These are phyloP conservation scores for Petunia secreta DNA, from an alignment of 257 asterid species.

Conservation along the genomic window DNA sequence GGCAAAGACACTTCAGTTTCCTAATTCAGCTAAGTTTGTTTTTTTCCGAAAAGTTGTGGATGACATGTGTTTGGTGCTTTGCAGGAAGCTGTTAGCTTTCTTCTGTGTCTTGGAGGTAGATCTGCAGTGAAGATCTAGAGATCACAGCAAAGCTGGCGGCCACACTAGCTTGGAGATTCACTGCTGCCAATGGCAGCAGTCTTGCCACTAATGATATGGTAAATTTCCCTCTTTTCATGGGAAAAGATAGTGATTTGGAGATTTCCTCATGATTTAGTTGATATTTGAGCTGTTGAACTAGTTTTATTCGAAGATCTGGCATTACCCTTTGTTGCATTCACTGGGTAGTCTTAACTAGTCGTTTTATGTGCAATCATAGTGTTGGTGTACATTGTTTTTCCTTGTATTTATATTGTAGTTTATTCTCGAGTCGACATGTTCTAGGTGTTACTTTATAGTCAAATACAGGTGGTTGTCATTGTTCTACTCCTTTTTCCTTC, in stretches of 20 bases:
- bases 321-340: not conserved
- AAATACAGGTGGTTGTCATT: not conserved
- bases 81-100: conserved; percentile 50
- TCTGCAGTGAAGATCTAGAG: conserved; percentile 56
- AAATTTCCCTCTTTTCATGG: conserved; percentile 18
- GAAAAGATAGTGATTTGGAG: conserved; percentile 3
- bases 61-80: conserved; percentile 22
- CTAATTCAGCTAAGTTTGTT: not conserved
- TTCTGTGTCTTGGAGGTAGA: conserved; percentile 48
- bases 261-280: not conserved
- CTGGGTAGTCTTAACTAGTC: conserved; percentile 1
- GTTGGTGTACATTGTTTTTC: not conserved
- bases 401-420: not conserved
- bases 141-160: conserved; percentile 79
- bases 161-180: conserved; percentile 71
- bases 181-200: conserved; percentile 74
- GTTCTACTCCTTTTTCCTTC: not conserved
- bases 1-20: conserved; percentile 11
- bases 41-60: not conserved
- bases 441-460: not conserved
- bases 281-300: conserved; percentile 19
- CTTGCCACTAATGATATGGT: conserved; percentile 72
- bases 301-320: conserved; percentile 7
- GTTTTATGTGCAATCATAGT: conserved; percentile 7
- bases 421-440: not conserved